phyloP scores from a whole-genome alignment of 2,329 filamentous ascomycete species.

The Boeremia lycopersici region DNA sequence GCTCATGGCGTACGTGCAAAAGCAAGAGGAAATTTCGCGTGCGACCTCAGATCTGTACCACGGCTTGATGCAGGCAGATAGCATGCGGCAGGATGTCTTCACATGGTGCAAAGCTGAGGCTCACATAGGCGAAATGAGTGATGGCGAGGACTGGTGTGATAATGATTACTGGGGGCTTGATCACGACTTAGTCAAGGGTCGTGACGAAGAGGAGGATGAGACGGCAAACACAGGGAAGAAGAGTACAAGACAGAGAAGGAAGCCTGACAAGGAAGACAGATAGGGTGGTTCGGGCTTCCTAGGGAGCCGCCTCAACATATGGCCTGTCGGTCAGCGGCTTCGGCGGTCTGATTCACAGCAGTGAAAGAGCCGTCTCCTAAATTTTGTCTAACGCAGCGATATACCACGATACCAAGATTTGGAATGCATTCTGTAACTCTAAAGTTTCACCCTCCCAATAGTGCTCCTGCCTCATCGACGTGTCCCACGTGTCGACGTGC shows the following conservation, averaged over 20 bases:
- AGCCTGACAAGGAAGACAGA: slow-evolving; percentile 46
- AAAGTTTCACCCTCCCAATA: not conserved
- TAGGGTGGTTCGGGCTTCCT: slow-evolving; percentile 16
- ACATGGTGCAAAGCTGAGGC: slow-evolving; percentile 80
- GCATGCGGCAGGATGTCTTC: slow-evolving; percentile 72
- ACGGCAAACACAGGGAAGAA: slow-evolving; percentile 56
- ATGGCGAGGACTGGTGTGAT: slow-evolving; percentile 90
- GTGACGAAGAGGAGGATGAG: slow-evolving; percentile 80
- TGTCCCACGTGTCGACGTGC: slow-evolving; percentile 16
- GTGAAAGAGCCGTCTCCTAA: not conserved
- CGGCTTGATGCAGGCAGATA: slow-evolving; percentile 74
- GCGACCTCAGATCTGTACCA: slow-evolving; percentile 71
- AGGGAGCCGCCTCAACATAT: not conserved
- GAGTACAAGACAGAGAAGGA: slow-evolving; percentile 50
- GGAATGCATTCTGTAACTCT: slow-evolving; percentile 5
- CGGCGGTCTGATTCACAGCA: slow-evolving; percentile 1
- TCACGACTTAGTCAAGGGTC: slow-evolving; percentile 78
- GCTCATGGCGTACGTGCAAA: slow-evolving; percentile 78
- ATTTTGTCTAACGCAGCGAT: slow-evolving; percentile 26
- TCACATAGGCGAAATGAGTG: slow-evolving; percentile 78
- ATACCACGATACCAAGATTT: slow-evolving; percentile 28
- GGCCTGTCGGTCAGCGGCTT: not conserved
- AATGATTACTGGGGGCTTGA: slow-evolving; percentile 77
- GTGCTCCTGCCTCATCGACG: slow-evolving; percentile 22
- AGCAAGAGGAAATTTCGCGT: slow-evolving; percentile 82